Evolutionary conservation across 2,329 filamentous ascomycete genomes (phyloP).

Genomic region (Xylariaceae sp.): DNA sequence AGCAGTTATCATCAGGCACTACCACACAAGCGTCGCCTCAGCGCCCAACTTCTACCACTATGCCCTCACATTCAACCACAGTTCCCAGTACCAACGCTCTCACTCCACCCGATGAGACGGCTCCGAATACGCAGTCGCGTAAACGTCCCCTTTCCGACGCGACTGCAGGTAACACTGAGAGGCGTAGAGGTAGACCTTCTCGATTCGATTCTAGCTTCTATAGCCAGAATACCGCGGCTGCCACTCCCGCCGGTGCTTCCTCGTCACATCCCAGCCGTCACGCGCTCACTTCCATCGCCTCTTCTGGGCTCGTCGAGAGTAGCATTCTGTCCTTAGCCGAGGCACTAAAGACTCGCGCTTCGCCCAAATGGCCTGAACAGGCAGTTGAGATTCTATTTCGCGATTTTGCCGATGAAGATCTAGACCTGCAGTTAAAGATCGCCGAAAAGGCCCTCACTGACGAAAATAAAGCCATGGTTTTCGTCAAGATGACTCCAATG

Average conservation of each 20-base stretch:
- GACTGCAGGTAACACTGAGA: conserved; percentile 23
- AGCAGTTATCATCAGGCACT: conserved; percentile 25
- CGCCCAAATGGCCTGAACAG: conserved; percentile 52
- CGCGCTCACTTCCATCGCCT: conserved; percentile 24
- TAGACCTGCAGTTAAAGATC: conserved; percentile 56
- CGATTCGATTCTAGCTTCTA: conserved; percentile 34
- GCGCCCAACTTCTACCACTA: conserved; percentile 34
- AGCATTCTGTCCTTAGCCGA: conserved; percentile 39
- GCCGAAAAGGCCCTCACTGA: conserved; percentile 56
- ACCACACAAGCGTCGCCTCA: conserved; percentile 27
- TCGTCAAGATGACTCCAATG: conserved; percentile 55
- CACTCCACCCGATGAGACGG: conserved; percentile 53
- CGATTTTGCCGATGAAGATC: conserved; percentile 54
- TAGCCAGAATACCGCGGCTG: conserved; percentile 29
- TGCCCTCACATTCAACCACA: conserved; percentile 40
- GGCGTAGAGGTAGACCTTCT: conserved; percentile 33
- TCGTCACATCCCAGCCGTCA: conserved; percentile 14
- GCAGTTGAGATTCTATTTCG: conserved; percentile 57
- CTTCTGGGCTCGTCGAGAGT: conserved; percentile 35
- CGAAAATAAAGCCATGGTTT: conserved; percentile 57
- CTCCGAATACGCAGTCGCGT: conserved; percentile 40
- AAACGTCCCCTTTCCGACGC: conserved; percentile 30
- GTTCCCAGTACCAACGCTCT: conserved; percentile 42
- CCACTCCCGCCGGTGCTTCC: conserved; percentile 9
- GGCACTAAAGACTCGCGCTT: conserved; percentile 37